Conservation (phyloP, 257 asterid genomes). For the Sherardia arvensis region DNA sequence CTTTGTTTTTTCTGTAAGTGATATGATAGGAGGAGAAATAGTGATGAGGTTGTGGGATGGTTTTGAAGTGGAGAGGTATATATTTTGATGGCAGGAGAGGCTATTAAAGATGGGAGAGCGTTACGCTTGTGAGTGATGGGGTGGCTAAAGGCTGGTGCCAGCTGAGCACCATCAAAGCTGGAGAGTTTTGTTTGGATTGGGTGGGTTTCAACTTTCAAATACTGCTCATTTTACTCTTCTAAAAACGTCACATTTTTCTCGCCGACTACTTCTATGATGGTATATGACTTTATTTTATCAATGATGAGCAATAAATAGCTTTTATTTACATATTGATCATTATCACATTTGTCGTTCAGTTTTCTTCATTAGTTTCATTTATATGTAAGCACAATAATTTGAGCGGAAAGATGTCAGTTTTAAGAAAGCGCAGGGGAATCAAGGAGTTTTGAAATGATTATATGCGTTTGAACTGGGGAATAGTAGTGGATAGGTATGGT, state of each 20-base stretch:
- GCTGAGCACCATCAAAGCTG: constrained; percentile 41
- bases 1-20: not conserved
- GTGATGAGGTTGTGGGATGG: not conserved
- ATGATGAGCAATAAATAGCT: no score
- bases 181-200: constrained; percentile 20
- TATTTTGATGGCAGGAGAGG: not conserved
- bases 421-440: accelerated
- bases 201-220: constrained; percentile 11
- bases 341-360: no score
- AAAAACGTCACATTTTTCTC: no score
- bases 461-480: constrained; percentile 14
- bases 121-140: constrained; percentile 17
- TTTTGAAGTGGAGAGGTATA: constrained; percentile 12
- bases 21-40: not conserved
- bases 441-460: constrained; percentile 16
- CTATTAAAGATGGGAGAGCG: constrained; percentile 6
- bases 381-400: no score
- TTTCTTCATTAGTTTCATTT: no score
- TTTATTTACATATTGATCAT: no score
- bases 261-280: no score
- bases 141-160: constrained; percentile 32
- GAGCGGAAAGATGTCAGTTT: not conserved
- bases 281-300: no score
- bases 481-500: not conserved
- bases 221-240: no score